Conservation (phyloP, 345 rosid species). For the Moringa oleifera region DNA sequence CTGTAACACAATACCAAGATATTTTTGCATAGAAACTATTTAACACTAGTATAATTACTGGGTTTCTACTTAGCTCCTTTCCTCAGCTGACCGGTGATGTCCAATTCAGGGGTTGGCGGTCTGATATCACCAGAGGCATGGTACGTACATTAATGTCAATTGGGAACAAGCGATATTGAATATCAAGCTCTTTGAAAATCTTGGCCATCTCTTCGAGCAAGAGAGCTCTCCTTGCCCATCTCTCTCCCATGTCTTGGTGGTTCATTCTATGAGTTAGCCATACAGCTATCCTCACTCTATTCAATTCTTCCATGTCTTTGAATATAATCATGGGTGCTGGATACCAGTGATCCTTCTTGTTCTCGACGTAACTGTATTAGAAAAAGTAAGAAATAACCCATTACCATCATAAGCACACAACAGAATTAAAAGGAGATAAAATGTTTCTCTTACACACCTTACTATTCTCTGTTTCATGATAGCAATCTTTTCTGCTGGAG, state of each 20-base stretch:
- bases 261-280: conserved; percentile 75
- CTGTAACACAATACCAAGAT: too few species aligned
- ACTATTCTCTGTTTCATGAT: conserved; percentile 57
- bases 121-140: conserved; percentile 37
- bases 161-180: conserved; percentile 63
- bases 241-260: conserved; percentile 78
- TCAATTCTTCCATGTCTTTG: conserved; percentile 56
- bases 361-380: conserved; percentile 44
- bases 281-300: conserved; percentile 51
- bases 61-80: not conserved
- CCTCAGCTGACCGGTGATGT: conserved; percentile 8
- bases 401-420: not conserved
- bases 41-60: not conserved
- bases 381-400: not conserved
- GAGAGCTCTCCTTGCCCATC: conserved; percentile 47
- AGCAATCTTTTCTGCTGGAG: conserved; percentile 67
- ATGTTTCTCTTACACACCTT: conserved; percentile 25
- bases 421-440: conserved; percentile 1
- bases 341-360: conserved; percentile 76
- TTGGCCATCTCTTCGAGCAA: conserved; percentile 70
- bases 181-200: conserved; percentile 63
- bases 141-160: conserved; percentile 50
- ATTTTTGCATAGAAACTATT: too few species aligned
- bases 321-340: conserved; percentile 50
- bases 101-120: conserved; percentile 34